phyloP scores from a whole-genome alignment of 345 rosid species.

The Euphorbia peplus region DNA sequence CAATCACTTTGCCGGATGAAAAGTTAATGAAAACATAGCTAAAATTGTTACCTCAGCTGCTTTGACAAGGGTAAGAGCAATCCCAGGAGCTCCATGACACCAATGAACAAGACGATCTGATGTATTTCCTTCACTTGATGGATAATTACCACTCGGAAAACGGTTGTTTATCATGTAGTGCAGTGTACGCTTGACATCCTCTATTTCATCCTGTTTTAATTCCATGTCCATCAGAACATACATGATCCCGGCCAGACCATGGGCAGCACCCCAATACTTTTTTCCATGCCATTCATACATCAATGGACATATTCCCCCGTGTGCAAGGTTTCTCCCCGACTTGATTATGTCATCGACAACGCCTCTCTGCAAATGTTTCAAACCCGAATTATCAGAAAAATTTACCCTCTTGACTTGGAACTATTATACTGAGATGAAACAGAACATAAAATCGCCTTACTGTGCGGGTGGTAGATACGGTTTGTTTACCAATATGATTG shows the following conservation, averaged over 20 bases:
- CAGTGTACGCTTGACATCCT: conserved; percentile 61
- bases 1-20: background rate
- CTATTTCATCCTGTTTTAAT: conserved; percentile 53
- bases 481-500: conserved; percentile 51
- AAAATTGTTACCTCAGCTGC: conserved; percentile 52
- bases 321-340: conserved; percentile 46
- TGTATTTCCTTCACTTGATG: conserved; percentile 47
- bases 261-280: conserved; percentile 75
- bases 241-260: conserved; percentile 71
- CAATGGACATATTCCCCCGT: conserved; percentile 47
- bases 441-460: conserved; percentile 24
- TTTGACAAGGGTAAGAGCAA: conserved; percentile 57
- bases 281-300: conserved; percentile 83
- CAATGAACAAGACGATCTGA: conserved; percentile 54
- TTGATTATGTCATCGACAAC: conserved; percentile 50
- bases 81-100: conserved; percentile 79
- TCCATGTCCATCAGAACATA: conserved; percentile 65
- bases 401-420: background rate
- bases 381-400: conserved; percentile 1
- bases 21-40: background rate
- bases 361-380: conserved; percentile 40
- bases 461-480: conserved; percentile 37
- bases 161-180: conserved; percentile 52
- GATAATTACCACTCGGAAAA: conserved; percentile 65
- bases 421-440: background rate